A percentile compares a stretch with the other conserved stretches of the same genome.
Conservation (phyloP, 345 rosid genomes). For the Eucalyptus regnans region DNA sequence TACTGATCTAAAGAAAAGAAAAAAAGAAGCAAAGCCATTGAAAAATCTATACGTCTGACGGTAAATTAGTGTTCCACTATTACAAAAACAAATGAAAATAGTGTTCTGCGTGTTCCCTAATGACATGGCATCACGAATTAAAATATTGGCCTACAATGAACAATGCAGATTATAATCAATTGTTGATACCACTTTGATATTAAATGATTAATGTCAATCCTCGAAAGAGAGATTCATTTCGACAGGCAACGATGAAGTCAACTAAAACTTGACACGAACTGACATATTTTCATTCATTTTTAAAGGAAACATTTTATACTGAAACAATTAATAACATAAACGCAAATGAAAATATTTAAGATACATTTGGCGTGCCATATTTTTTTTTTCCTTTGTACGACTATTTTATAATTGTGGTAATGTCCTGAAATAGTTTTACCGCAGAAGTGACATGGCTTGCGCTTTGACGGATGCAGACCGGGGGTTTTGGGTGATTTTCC, state of each 20-base stretch:
- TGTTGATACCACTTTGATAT: not conserved
- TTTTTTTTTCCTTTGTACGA: not conserved
- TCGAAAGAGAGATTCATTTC: not conserved
- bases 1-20: not conserved
- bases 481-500: not conserved
- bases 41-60: not conserved
- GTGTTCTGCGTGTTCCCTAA: not conserved
- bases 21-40: not conserved
- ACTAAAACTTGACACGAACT: not conserved
- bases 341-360: not conserved
- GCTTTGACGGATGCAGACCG: not conserved
- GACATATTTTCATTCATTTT: not conserved
- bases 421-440: not conserved
- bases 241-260: rapidly evolving
- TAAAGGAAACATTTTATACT: not conserved
- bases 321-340: not conserved
- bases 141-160: not conserved
- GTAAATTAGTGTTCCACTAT: not conserved
- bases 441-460: not conserved
- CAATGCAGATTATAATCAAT: not conserved
- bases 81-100: not conserved
- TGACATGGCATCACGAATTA: not conserved
- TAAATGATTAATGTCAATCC: not conserved
- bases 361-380: not conserved
- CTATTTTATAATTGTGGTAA: not conserved